Evolutionary conservation across 1,139 yeast genomes (phyloP), one percentile per base, ranked within the genome.

Genomic region (Protomyces pachydermus): DNA sequence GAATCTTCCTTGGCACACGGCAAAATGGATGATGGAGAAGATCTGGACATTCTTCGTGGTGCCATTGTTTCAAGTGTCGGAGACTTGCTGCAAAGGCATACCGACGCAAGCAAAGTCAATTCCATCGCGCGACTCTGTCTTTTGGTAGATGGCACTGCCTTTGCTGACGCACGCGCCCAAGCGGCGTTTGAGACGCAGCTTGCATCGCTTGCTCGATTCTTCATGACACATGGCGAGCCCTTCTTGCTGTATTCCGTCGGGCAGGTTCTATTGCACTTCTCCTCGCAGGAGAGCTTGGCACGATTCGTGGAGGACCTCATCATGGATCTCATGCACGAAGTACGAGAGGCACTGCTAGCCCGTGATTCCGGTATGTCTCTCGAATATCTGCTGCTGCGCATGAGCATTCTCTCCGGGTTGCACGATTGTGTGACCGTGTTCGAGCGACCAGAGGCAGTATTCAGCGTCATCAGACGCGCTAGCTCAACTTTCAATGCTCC

Each of bases 121-220:
- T 64, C 72, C 34, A 56, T 74, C 14, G 71, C 69, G 23, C 69
- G 70, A 20, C 60, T 73, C 34, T 66, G 75, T 14, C 32, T 37
- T 6, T 51, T 52, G 42, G 6, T 32, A 16, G 72, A 73, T 53
- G 66, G 71, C 48, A 70, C 68, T n/a, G 61, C 69, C 6, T 73
- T 69, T 56, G 69, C 70, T 9, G 67, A 68, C 10, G 65, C 72
- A n/a, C 71, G 72, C 25, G 68, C 70, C 54, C 73, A 72, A 63
- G 54, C 67, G 14, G 68, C 67, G 20, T 71, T 70, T 53, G 69
- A 65, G n/a, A 67, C 57, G 16, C 65, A 71, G 3, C 65, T 74
- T 32, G 66, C 67, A 18, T 64, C 53, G 14, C 68, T 72, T 12
- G 63, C 70, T 18, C 68, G 69, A 54, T 69, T 70, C 38, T 74